Evolutionary conservation across 2,329 filamentous ascomycete genomes (phyloP), one percentile per base, ranked within the genome.

Genomic region (Colletotrichum lupini): DNA sequence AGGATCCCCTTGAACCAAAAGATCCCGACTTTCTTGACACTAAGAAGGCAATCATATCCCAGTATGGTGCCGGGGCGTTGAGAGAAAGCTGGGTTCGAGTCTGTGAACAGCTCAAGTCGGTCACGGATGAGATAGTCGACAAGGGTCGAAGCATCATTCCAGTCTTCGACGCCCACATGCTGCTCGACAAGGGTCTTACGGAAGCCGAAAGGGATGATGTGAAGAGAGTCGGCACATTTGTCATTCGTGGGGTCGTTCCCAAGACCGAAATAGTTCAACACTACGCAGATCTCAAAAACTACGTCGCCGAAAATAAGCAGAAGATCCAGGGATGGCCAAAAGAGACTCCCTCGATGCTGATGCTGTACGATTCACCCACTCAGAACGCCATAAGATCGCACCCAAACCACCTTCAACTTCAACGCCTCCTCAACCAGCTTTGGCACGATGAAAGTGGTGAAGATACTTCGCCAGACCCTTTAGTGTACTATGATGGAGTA

Each of bases 401-500:
- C 73, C 81, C 81, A 9, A 80, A 81, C 63, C 81, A 83, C 24
- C 78, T 86, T 28, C 73, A 73, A 8, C 75, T 85, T 1, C 81
- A 84, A 59, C 76, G 79, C 22, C 72, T 78, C 16, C 76, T 86
- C 5, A 85, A 85, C 68, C 78, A 77, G 2, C 79, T 84, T 28
- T 86, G 82, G 80, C 81, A 83, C 61, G 81, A 82, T 56, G 76
- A 76, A 7, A 74, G 76, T 4, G 75, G n/a, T n/a, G 35, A 19
- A 9, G 77, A 78, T 37, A 77, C 77, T 0, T 80, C 77, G 1
- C 75, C 81, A 3, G 82, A 83, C 1, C 84, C 83, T 0, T 72
- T 85, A 46, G 77, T 80, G 1, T 86, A 85, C 73, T 77, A 79
- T n/a, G 83, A 86, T 65, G 82, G 77, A 5, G 74, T 83, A 3